Evolutionary conservation across 192 early-diverging fungal species (phyloP).

Genomic region (Glomus cerebriforme): DNA sequence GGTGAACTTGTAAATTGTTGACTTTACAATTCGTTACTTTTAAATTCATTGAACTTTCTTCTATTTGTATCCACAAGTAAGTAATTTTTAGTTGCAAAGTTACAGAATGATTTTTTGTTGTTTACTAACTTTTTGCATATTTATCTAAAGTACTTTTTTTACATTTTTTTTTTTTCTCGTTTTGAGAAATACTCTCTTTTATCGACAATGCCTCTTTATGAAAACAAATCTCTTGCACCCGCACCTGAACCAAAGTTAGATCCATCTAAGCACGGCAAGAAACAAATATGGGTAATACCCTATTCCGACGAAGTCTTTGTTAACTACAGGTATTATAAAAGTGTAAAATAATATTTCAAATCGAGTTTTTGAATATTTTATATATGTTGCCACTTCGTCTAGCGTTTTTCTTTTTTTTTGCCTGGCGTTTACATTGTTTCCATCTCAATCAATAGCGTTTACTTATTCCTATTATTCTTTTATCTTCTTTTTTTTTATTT

Average conservation of each 20-base stretch:
- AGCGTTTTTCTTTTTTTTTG: neutral
- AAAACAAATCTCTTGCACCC: neutral
- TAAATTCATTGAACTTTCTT: neutral
- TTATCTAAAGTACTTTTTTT: neutral
- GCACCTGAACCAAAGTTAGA: neutral
- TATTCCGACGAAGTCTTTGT: slow-evolving; percentile 63
- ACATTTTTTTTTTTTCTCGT: neutral
- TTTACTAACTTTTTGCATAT: neutral
- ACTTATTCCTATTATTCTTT: slow-evolving; percentile 20
- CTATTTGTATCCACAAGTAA: neutral
- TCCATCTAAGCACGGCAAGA: slow-evolving; percentile 32
- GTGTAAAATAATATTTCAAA: neutral
- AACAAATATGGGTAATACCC: slow-evolving; percentile 53
- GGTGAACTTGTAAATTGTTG: neutral
- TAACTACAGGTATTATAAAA: slow-evolving; percentile 52
- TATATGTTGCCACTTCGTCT: neutral
- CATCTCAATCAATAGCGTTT: slow-evolving; percentile 28
- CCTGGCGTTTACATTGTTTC: slow-evolving; percentile 11
- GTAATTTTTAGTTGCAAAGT: neutral
- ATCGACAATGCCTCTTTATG: slow-evolving; percentile 12
- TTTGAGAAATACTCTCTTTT: neutral
- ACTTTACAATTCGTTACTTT: neutral
- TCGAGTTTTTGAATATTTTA: neutral
- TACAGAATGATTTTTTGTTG: neutral
- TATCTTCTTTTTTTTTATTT: slow-evolving; percentile 18